These are phyloP conservation scores for Inonotus hispidus DNA, from an alignment of 1,284 basidiomycete genomes.

Conservation along the genomic window DNA sequence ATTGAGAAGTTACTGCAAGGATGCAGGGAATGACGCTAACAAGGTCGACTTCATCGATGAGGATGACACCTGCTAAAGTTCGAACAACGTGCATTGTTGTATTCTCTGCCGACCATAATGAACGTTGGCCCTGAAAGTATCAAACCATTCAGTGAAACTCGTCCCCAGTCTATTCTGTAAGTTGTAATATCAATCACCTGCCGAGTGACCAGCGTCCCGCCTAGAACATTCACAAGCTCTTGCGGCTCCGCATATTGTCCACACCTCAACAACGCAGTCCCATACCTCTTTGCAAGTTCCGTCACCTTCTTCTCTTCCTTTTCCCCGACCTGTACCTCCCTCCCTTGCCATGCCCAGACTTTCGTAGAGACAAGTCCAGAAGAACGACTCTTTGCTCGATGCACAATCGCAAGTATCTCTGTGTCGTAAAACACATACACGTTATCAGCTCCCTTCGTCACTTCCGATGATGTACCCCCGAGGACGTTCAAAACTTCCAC, in stretches of 20 bases:
- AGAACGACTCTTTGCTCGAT: conserved; percentile 57
- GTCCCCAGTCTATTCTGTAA: neutral
- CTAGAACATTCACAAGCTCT: conserved; percentile 56
- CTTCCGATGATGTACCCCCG: conserved; percentile 34
- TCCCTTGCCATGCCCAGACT: conserved; percentile 72
- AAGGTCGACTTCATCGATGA: conserved; percentile 70
- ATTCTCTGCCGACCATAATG: conserved; percentile 72
- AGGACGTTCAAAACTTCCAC: conserved; percentile 61
- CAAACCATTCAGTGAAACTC: conserved; percentile 1
- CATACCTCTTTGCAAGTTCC: conserved; percentile 67
- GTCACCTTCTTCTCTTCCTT: conserved; percentile 58
- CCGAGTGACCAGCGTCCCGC: conserved; percentile 58
- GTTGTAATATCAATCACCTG: conserved; percentile 41
- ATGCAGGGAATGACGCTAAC: conserved; percentile 35
- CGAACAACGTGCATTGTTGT: conserved; percentile 74
- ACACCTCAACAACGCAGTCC: conserved; percentile 39
- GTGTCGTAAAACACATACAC: conserved; percentile 62
- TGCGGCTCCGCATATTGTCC: conserved; percentile 56
- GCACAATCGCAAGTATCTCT: conserved; percentile 61
- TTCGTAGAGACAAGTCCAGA: conserved; percentile 61
- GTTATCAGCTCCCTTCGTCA: conserved; percentile 25
- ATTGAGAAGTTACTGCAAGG: neutral
- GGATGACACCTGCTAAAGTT: conserved; percentile 40
- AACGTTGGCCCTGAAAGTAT: conserved; percentile 52
- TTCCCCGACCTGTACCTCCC: conserved; percentile 43